Percentiles rank a stretch among this genome's conserved stretches.
phyloP scores from a whole-genome alignment of 1,139 yeast genomes.

The Nematodospora anomalae region DNA sequence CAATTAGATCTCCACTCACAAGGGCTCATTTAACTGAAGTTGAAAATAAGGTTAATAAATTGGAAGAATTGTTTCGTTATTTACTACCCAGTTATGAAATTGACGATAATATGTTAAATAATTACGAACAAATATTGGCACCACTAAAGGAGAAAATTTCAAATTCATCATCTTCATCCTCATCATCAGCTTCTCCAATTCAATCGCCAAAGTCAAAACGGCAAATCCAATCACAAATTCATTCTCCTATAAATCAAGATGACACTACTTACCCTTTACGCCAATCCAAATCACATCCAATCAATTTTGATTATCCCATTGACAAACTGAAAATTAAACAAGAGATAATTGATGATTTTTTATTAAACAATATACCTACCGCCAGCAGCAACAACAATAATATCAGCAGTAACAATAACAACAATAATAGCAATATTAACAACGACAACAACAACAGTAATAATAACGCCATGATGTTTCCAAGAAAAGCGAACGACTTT shows the following conservation, averaged over 20 bases:
- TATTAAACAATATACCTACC: conserved; percentile 37
- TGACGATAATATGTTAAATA: conserved; percentile 26
- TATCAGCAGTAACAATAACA: conserved; percentile 2
- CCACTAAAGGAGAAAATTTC: conserved; percentile 14
- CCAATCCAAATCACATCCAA: conserved; percentile 14
- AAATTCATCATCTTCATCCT: conserved; percentile 1
- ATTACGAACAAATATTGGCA: conserved; percentile 24
- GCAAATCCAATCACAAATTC: conserved; percentile 4
- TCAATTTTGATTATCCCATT: conserved; percentile 8
- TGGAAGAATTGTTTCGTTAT: conserved; percentile 53
- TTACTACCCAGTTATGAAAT: conserved; percentile 31
- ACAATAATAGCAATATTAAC: conserved; percentile 2
- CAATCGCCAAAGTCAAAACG: not conserved
- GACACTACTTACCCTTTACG: conserved; percentile 10
- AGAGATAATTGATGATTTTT: conserved; percentile 43
- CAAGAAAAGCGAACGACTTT: conserved; percentile 13
- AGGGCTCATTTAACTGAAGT: conserved; percentile 78
- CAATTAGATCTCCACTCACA: conserved; percentile 78
- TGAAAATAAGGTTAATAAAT: conserved; percentile 58
- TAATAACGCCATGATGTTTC: not conserved
- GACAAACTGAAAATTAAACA: conserved; percentile 38
- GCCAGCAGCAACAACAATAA: conserved; percentile 5
- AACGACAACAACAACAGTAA: conserved; percentile 1
- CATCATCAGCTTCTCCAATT: conserved; percentile 2
- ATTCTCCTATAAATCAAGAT: conserved; percentile 10